Evolutionary conservation across 495 filamentous ascomycete species (phyloP), one percentile per base, ranked within the genome.

Genomic region (Penicillium canariense): DNA sequence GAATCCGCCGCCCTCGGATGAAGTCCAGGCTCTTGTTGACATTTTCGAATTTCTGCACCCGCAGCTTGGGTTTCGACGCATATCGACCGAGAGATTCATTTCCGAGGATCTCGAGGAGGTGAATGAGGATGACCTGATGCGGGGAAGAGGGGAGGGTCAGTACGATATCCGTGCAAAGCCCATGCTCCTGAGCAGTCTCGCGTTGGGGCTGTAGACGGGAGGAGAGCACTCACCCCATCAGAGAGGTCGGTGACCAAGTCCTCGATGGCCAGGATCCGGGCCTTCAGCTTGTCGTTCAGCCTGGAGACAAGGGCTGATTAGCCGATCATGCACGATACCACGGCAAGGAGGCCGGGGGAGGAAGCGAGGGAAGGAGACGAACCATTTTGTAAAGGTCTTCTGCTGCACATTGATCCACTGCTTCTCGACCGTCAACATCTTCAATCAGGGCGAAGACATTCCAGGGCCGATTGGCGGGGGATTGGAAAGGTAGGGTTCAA

Each of bases 371-470:
- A 25, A 52, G 9, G 54, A 40, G 17, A 50, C 11, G 18, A 26
- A 91, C 90, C 94, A 97, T 86, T 97, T 97, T 17, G 91, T 96
- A 70, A 97, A 97, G n/a, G 94, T 98, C 82, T 97, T 98, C 71
- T 97, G 88, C 77, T 97, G 93, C 65, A 96, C 92, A 64, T 85
- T 90, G 65, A 97, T 86, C 93, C 93, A 97, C 75, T 86, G 86
- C 79, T 93, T 88, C 77, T 96, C 84, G 61, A 84, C 77, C 69
- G 80, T 72, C 70, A 81, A 77, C 83, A 86, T 85, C 40, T 59
- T 77, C 62, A 51, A 62, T 54, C 50, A 56, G n/a, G 52, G 47
- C 50, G 61, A 66, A 71, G 69, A 73, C 81, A 66, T 68, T 58
- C 68, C 69, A 71, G 80, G 66, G 68, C 62, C 70, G 53, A 61